Evolutionary conservation across 768 basidiomycete genomes (phyloP).

Genomic region (Mycena filopes): DNA sequence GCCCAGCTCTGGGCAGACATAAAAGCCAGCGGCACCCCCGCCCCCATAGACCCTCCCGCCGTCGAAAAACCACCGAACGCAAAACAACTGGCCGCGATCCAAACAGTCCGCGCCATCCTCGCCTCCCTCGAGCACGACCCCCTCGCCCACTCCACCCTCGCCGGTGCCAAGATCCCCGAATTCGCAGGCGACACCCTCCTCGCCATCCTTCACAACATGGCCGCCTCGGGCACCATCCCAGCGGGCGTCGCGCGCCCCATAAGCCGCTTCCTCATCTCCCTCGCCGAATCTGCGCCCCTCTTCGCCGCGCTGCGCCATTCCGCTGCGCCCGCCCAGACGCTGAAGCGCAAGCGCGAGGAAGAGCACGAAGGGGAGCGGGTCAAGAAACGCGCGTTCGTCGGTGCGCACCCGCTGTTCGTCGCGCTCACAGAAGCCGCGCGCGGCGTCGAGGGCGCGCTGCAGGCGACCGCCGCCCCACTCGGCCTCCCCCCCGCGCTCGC

Average conservation of each 20-base stretch:
- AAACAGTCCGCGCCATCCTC: conserved; percentile 74
- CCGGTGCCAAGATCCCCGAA: conserved; percentile 61
- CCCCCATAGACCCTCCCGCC: conserved; percentile 33
- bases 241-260: conserved; percentile 66
- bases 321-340: conserved; percentile 67
- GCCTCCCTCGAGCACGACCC: conserved; percentile 66
- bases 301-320: conserved; percentile 75
- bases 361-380: conserved; percentile 50
- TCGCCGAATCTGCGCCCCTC: conserved; percentile 73
- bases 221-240: conserved; percentile 57
- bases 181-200: conserved; percentile 62
- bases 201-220: conserved; percentile 62
- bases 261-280: conserved; percentile 68
- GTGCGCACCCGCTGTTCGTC: conserved; percentile 59
- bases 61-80: conserved; percentile 1
- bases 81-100: conserved; percentile 68
- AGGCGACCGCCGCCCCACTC: conserved; percentile 56
- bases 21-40: conserved; percentile 47
- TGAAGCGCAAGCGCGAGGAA: conserved; percentile 81
- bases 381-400: conserved; percentile 44
- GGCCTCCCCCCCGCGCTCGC: conserved; percentile 81
- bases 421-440: conserved; percentile 72
- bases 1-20: conserved; percentile 85
- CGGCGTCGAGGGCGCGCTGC: conserved; percentile 57
- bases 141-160: conserved; percentile 64